Percentiles rank a stretch among this genome's conserved stretches.
Conservation (phyloP, 2,329 filamentous ascomycete species). For the Exophiala dermatitidis region DNA sequence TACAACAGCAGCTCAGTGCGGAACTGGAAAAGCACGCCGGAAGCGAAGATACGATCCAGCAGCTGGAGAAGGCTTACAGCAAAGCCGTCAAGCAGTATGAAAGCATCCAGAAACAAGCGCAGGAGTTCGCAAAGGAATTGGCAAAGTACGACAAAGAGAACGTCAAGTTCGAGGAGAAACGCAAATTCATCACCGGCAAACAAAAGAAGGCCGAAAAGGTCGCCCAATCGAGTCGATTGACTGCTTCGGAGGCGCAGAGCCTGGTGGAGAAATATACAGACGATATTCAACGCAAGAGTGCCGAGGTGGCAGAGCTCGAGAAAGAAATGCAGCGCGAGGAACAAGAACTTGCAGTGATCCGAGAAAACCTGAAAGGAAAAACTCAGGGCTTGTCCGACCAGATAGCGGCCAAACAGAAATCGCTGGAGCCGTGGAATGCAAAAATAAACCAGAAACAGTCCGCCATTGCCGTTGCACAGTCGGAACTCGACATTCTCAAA, state of each 20-base stretch:
- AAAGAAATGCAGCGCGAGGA: constrained; percentile 70
- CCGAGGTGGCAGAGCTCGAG: constrained; percentile 72
- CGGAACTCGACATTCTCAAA: constrained; percentile 81
- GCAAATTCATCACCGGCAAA: constrained; percentile 85
- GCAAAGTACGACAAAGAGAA: constrained; percentile 91
- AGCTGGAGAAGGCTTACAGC: constrained; percentile 76
- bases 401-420: constrained; percentile 86
- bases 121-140: constrained; percentile 75
- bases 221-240: constrained; percentile 67
- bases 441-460: constrained; percentile 97
- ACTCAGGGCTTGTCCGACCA: constrained; percentile 90
- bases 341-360: constrained; percentile 70
- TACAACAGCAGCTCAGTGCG: constrained; percentile 75
- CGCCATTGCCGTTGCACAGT: constrained; percentile 86
- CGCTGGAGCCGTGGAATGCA: constrained; percentile 89
- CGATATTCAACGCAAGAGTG: constrained; percentile 68
- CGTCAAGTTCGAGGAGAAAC: constrained; percentile 96
- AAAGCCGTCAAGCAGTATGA: constrained; percentile 78
- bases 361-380: constrained; percentile 86
- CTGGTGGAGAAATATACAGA: constrained; percentile 69
- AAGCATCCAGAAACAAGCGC: constrained; percentile 69
- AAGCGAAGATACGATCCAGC: constrained; percentile 81
- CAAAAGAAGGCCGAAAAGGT: constrained; percentile 92
- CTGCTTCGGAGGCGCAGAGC: constrained; percentile 65
- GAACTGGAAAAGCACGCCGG: constrained; percentile 91